Conservation (phyloP, 2,329 filamentous ascomycete genomes). For the Exophiala bonariae region DNA sequence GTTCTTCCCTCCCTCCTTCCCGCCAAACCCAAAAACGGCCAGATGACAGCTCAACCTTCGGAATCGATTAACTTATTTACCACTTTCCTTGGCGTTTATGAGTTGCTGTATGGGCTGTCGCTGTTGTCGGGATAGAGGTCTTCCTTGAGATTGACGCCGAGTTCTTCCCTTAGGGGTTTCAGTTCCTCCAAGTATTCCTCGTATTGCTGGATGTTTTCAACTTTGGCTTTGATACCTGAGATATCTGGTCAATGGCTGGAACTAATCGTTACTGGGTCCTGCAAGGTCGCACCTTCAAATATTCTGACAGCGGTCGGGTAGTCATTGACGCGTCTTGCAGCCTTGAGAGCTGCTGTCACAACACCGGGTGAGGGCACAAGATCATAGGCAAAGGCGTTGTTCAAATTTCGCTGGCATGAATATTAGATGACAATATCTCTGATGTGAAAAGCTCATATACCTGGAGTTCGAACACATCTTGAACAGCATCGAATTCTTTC, state of each 20-base stretch:
- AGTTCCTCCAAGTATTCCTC: slow-evolving; percentile 87
- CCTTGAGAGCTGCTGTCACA: slow-evolving; percentile 85
- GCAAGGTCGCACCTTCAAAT: slow-evolving; percentile 78
- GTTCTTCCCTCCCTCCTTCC: neutral
- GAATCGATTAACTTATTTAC: too few species aligned
- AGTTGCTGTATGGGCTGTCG: slow-evolving; percentile 29
- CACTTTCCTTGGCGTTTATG: slow-evolving; percentile 16
- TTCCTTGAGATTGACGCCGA: slow-evolving; percentile 89
- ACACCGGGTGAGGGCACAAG: slow-evolving; percentile 93
- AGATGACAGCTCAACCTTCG: neutral
- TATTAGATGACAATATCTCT: slow-evolving; percentile 7
- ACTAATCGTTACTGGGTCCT: slow-evolving; percentile 8
- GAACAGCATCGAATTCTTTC: slow-evolving; percentile 96
- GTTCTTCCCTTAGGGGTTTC: slow-evolving; percentile 87
- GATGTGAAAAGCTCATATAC: slow-evolving; percentile 49
- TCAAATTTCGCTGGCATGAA: slow-evolving; percentile 76
- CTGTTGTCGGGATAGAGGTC: slow-evolving; percentile 72
- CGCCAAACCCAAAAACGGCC: neutral
- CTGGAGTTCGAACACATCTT: slow-evolving; percentile 99
- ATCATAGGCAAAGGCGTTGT: slow-evolving; percentile 99
- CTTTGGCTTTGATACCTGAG: slow-evolving; percentile 95
- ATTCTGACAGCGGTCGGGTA: slow-evolving; percentile 96
- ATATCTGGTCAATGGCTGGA: slow-evolving; percentile 14
- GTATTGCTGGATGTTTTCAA: slow-evolving; percentile 98
- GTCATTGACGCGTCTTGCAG: slow-evolving; percentile 95